Percentiles rank a stretch among this genome's conserved stretches.
These are phyloP conservation scores for Pontederia crassipes DNA, from an alignment of 176 grass and related monocot genomes.

Conservation along the genomic window DNA sequence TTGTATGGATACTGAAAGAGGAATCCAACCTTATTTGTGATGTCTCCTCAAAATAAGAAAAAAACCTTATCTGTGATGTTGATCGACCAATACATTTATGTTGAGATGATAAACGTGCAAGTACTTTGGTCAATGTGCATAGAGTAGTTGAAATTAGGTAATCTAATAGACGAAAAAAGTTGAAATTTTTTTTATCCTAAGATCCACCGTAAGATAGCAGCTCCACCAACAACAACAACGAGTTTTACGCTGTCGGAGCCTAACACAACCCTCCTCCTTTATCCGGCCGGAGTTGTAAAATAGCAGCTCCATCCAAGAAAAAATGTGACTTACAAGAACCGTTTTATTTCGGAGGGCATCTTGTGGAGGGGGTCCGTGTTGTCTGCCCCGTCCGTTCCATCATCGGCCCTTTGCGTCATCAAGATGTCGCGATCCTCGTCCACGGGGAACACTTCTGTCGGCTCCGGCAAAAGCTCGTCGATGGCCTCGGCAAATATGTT, in stretches of 20 bases:
- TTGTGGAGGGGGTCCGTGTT: slow-evolving; percentile 55
- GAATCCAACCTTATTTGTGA: too few relatives aligned
- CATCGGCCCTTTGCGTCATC: slow-evolving; percentile 95
- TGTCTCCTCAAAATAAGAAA: too few relatives aligned
- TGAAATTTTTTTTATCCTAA: not conserved
- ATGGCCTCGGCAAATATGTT: slow-evolving; percentile 61
- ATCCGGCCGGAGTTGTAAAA: too few relatives aligned
- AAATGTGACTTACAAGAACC: slow-evolving; percentile 66
- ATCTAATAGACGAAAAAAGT: not conserved
- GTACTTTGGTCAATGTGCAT: too few relatives aligned
- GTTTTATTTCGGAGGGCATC: slow-evolving; percentile 92
- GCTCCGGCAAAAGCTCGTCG: slow-evolving; percentile 92
- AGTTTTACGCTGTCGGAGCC: too few relatives aligned
- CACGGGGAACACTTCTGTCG: slow-evolving; percentile 69
- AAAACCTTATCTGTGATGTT: too few relatives aligned
- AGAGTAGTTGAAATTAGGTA: not conserved
- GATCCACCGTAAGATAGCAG: not conserved
- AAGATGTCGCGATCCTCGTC: slow-evolving; percentile 89
- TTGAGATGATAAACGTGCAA: too few relatives aligned
- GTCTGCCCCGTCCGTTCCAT: slow-evolving; percentile 36
- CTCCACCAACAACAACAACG: too few relatives aligned
- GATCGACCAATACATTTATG: too few relatives aligned
- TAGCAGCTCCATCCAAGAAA: too few relatives aligned
- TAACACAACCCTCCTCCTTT: too few relatives aligned
- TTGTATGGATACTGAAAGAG: too few relatives aligned